These are phyloP conservation scores for Aureobasidium leucospermi DNA, from an alignment of 2,329 filamentous ascomycete species.

Conservation along the genomic window DNA sequence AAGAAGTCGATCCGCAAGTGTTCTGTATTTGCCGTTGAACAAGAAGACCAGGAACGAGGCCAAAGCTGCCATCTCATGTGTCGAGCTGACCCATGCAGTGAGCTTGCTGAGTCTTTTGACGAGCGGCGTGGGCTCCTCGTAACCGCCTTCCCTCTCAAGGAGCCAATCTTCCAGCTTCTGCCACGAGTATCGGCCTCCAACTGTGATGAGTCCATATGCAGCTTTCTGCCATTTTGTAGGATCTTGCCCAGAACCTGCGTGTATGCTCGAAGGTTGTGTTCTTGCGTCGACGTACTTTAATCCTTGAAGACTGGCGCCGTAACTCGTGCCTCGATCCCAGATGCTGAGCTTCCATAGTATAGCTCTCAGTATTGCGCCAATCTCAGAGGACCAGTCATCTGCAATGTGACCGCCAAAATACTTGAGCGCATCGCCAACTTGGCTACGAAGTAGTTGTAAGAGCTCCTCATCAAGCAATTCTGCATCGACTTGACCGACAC, in stretches of 20 bases:
- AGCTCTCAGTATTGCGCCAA: constrained; percentile 66
- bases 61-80: constrained; percentile 76
- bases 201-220: constrained; percentile 75
- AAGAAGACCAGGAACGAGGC: constrained; percentile 85
- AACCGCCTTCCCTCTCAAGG: constrained; percentile 66
- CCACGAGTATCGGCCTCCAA: constrained; percentile 86
- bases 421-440: constrained; percentile 81
- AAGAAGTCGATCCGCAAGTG: constrained; percentile 76
- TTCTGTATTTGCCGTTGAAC: constrained; percentile 83
- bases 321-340: constrained; percentile 94
- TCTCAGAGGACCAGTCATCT: constrained; percentile 83
- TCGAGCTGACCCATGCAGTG: constrained; percentile 61
- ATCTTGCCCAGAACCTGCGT: constrained; percentile 34
- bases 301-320: constrained; percentile 88
- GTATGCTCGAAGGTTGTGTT: background rate
- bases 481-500: constrained; percentile 92
- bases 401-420: constrained; percentile 73
- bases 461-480: constrained; percentile 93
- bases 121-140: constrained; percentile 48
- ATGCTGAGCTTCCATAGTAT: constrained; percentile 89
- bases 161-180: constrained; percentile 86
- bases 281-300: constrained; percentile 77
- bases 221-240: constrained; percentile 79
- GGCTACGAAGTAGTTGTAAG: constrained; percentile 71
- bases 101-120: constrained; percentile 56